Evolutionary conservation across 2,329 filamentous ascomycete genomes (phyloP).

Genomic region (Fusarium tricinctum): DNA sequence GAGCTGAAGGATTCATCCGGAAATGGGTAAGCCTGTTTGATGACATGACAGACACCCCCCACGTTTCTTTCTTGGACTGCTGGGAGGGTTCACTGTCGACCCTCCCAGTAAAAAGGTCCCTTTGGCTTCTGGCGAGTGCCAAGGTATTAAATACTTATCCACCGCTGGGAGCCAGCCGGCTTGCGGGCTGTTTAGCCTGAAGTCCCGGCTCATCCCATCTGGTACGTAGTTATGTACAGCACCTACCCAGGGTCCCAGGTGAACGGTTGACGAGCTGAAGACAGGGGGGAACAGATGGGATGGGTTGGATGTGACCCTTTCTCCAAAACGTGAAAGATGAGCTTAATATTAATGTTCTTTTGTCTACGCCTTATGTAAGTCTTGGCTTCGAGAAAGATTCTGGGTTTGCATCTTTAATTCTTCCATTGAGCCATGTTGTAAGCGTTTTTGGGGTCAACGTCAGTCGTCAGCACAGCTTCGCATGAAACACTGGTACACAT

Average conservation of each 20-base stretch:
- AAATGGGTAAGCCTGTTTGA: constrained; percentile 6
- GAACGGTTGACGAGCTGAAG: constrained; percentile 28
- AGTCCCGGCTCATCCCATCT: constrained; percentile 11
- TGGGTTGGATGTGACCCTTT: constrained; percentile 12
- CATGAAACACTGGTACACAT: too few species aligned
- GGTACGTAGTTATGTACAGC: too few species aligned
- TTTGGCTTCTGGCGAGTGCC: constrained; percentile 2
- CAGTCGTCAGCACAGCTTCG: background rate
- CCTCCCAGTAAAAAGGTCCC: constrained; percentile 4
- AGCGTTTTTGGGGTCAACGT: background rate
- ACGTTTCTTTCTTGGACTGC: constrained; percentile 6
- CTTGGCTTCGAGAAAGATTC: constrained; percentile 18
- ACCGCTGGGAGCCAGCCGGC: too few species aligned
- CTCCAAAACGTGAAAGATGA: background rate
- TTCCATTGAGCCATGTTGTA: background rate
- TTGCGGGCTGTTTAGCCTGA: constrained; percentile 23
- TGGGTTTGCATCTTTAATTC: too few species aligned
- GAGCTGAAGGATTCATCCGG: constrained; percentile 21
- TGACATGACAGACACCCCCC: background rate
- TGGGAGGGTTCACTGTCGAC: constrained; percentile 34
- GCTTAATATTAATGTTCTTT: background rate
- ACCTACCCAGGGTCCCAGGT: constrained; percentile 6
- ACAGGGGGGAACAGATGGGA: background rate
- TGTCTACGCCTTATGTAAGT: background rate
- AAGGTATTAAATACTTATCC: constrained; percentile 10